Evolutionary conservation across 805 yeast species (phyloP), one percentile per base, ranked within the genome.

Genomic region (Saturnispora silvae): DNA sequence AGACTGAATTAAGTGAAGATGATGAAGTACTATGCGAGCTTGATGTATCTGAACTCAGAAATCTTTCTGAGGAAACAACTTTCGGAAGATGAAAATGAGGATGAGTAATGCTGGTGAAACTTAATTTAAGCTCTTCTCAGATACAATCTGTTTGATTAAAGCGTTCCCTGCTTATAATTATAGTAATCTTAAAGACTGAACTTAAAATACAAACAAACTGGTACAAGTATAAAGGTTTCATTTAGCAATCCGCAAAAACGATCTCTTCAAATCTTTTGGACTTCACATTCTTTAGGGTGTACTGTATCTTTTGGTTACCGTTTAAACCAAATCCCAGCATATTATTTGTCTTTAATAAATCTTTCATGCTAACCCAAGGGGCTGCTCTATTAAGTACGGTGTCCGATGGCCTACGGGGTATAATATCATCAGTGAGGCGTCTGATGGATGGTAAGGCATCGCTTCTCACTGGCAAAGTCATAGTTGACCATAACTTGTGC

Each of bases 401-500:
- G 15, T 24, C n/a, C n/a, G 15, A 10, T 10, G 10, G 11, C 16
- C 31, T 32, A 5, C n/a, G 14, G 28, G 36, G 36, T 13, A 32
- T 15, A 11, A 37, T 37, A 20, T 33, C 30, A 28, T 37, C 33
- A 20, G 18, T 30, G 14, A 40, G 15, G n/a, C 28, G 31, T n/a
- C 25, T 22, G 3, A 29, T 24, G 15, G 28, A 19, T 8, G 47
- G 47, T 3, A 45, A 30, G 3, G 31, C 26, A 34, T 74, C 80
- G 1, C 43, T 37, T 35, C 79, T 56, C 18, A 80, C 77, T 3
- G 67, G 66, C 19, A 75, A 53, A 2, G 73, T 62, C 4, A 73
- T 72, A 27, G 61, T 60, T 34, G 65, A 58, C 77, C 78, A 73
- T 25, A 73, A 50, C 45, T 70, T 67, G 35, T 65, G 67, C 36